A percentile compares a stretch with the other conserved stretches of the same genome.
Conservation (phyloP, 495 filamentous ascomycete genomes). For the Podospora anserina region DNA sequence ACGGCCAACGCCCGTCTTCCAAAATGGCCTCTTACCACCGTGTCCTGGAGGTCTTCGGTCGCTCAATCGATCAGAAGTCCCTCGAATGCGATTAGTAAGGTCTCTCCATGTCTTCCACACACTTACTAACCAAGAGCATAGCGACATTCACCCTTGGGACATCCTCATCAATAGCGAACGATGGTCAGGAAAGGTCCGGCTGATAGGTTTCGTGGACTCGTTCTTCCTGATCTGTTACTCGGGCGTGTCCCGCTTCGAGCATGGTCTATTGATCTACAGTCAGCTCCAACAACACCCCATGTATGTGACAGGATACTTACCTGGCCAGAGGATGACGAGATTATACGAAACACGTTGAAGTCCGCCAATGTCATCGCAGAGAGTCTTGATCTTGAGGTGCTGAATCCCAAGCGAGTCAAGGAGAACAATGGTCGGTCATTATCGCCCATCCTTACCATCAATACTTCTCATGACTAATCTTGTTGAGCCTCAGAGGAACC, state of each 20-base stretch:
- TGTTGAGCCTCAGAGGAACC: not conserved
- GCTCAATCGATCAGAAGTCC: conserved; percentile 36
- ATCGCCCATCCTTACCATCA: no score
- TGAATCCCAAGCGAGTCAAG: conserved; percentile 23
- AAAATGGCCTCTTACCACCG: conserved; percentile 44
- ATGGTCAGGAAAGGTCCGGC: conserved; percentile 40
- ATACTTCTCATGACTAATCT: no score
- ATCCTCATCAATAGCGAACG: conserved; percentile 39
- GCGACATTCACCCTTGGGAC: conserved; percentile 45
- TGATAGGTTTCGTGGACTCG: conserved; percentile 43
- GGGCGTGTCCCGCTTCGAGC: conserved; percentile 37
- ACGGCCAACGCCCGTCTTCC: not conserved
- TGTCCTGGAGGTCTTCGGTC: conserved; percentile 39
- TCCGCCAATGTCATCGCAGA: conserved; percentile 21
- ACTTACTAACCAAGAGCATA: conserved; percentile 9
- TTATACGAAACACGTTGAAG: conserved; percentile 31
- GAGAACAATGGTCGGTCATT: no score
- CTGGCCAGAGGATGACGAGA: conserved; percentile 37
- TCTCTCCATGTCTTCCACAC: not conserved
- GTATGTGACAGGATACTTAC: not conserved
- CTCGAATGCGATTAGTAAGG: conserved; percentile 41
- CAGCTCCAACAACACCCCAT: conserved; percentile 5
- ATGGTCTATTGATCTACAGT: conserved; percentile 44
- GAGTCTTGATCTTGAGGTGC: conserved; percentile 21
- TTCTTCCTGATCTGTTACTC: conserved; percentile 46